Percentiles rank a stretch among this genome's conserved stretches.
Conservation (phyloP, 331 rosid genomes). For the Malus hybrid region DNA sequence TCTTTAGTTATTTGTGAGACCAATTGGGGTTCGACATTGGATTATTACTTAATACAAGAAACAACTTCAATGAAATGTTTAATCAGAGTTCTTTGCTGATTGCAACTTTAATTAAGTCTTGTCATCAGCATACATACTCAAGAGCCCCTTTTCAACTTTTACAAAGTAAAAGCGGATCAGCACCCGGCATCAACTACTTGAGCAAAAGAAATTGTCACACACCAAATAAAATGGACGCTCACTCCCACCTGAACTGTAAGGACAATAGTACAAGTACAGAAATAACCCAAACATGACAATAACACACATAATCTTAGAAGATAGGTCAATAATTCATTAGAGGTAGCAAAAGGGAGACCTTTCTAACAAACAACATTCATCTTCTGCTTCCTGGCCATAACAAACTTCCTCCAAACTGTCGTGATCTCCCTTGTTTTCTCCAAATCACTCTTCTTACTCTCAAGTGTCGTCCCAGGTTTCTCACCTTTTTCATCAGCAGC, state of each 20-base stretch:
- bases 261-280: neutral
- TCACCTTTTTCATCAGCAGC: neutral
- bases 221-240: neutral
- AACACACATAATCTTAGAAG: neutral
- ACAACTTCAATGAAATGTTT: too few relatives aligned
- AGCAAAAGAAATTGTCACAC: neutral
- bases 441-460: slow-evolving; percentile 23
- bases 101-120: too few relatives aligned
- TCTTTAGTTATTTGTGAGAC: too few relatives aligned
- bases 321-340: neutral
- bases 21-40: too few relatives aligned
- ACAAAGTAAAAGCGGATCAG: neutral
- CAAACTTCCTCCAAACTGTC: slow-evolving; percentile 67
- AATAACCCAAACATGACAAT: neutral
- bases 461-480: neutral
- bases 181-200: neutral
- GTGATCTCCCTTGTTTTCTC: slow-evolving; percentile 69
- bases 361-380: slow-evolving; percentile 58
- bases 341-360: neutral
- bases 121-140: neutral
- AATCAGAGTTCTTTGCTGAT: too few relatives aligned
- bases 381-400: slow-evolving; percentile 59
- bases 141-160: neutral
- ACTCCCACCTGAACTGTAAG: neutral
- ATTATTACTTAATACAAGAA: too few relatives aligned